phyloP scores from a whole-genome alignment of 1,139 yeast genomes.

The Candida sp. region DNA sequence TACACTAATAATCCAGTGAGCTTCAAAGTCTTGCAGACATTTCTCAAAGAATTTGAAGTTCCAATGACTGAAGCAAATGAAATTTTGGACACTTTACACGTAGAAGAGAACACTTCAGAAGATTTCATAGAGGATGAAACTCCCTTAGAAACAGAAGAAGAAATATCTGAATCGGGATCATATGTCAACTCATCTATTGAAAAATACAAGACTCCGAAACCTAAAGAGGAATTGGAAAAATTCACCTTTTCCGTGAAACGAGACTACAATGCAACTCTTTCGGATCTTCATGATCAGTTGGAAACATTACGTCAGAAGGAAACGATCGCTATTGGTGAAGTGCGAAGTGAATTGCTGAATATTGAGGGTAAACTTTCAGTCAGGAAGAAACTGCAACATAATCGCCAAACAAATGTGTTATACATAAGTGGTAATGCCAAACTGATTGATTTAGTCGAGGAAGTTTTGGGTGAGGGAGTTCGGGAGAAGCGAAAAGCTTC shows the following conservation, averaged over 20 bases:
- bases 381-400: conserved; percentile 25
- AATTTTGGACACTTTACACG: conserved; percentile 24
- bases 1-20: conserved; percentile 9
- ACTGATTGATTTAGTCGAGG: conserved; percentile 17
- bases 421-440: conserved; percentile 30
- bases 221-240: conserved; percentile 5
- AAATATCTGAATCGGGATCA: conserved; percentile 5
- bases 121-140: conserved; percentile 4
- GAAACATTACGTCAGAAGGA: conserved; percentile 24
- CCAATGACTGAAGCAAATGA: conserved; percentile 25
- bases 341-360: conserved; percentile 17
- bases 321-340: conserved; percentile 11
- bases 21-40: conserved; percentile 11
- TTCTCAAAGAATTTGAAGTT: conserved; percentile 23
- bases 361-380: conserved; percentile 29
- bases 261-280: conserved; percentile 24
- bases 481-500: conserved; percentile 27
- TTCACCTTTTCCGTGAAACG: conserved; percentile 24
- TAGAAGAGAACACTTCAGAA: conserved; percentile 9
- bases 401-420: conserved; percentile 29
- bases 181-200: conserved; percentile 17
- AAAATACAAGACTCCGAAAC: conserved; percentile 12
- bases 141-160: conserved; percentile 4
- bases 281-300: conserved; percentile 30
- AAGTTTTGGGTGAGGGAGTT: conserved; percentile 15